Evolutionary conservation across 2,329 filamentous ascomycete species (phyloP).

Genomic region (Tolypocladium nubicola): DNA sequence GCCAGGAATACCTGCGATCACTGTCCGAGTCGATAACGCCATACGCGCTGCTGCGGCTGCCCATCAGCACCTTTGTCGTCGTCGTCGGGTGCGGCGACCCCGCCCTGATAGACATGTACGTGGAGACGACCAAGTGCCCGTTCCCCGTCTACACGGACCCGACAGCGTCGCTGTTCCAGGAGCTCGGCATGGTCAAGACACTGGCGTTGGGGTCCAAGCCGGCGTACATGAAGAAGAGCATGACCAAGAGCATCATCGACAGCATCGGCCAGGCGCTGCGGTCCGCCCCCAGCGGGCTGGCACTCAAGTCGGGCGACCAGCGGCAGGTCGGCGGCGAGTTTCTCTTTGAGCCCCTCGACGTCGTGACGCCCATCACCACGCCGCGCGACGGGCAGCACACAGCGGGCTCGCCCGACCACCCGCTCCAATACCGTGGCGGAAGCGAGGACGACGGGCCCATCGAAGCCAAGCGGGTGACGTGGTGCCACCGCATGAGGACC

Average conservation of each 20-base stretch:
- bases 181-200: constrained; percentile 59
- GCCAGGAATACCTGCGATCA: constrained; percentile 61
- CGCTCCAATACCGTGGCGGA: constrained; percentile 5
- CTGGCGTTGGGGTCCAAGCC: constrained; percentile 49
- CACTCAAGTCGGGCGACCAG: constrained; percentile 53
- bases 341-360: constrained; percentile 50
- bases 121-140: constrained; percentile 47
- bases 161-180: constrained; percentile 51
- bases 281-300: constrained; percentile 45
- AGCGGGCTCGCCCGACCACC: constrained; percentile 8
- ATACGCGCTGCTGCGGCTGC: constrained; percentile 36
- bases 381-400: constrained; percentile 15
- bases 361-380: constrained; percentile 33
- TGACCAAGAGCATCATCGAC: constrained; percentile 36
- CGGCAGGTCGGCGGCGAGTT: constrained; percentile 69
- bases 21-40: constrained; percentile 49
- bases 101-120: constrained; percentile 57
- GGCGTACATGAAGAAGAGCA: constrained; percentile 50
- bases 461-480: constrained; percentile 54
- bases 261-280: constrained; percentile 51
- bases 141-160: constrained; percentile 76
- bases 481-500: constrained; percentile 74
- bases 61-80: constrained; percentile 50
- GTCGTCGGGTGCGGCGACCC: constrained; percentile 66
- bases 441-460: constrained; percentile 16